Base-by-base conservation (phyloP, 768 basidiomycete species). In the Nevesoporus exiguus region DNA sequence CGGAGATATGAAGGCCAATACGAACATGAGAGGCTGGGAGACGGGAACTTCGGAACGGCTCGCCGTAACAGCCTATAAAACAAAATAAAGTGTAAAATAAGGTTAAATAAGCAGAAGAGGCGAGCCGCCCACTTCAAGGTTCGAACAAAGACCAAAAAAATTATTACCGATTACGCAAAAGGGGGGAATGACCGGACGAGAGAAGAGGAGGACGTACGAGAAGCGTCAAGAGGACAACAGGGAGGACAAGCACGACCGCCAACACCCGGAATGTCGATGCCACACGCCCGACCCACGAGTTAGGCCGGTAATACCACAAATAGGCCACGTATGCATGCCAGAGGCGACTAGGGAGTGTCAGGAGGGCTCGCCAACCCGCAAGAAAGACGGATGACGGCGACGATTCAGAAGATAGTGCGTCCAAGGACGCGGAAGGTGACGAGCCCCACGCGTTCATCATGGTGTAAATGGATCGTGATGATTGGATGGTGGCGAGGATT, bases 191-290 rank as follows among this genome's bases (percentile, higher is more conserved):
- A 29, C 29, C 21, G 31, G 54, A 49, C 19, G 22, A 51, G 13
- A 27, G 5, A 56, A n/a, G n/a, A n/a, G n/a, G 42, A 21, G 52
- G 52, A 74, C 82, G 54, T 73, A 89, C 89, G 52, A 91, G 70
- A 57, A 89, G 74, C 4, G 84, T 86, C 40, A 91, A 72, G 47
- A 85, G 70, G 51, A 85, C 63, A 48, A 88, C 71, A 4, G 79
- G 79, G 17, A 74, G 49, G 54, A 78, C 63, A 52, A 74, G 61
- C 33, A 86, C 21, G 54, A 77, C 69, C 22, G 89, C 85, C 56
- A 90, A 76, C 44, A 89, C 67, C 51, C 88, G 85, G 61, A 79
- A 86, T 7, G 74, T 73, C 37, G 79, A 84, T 17, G 89, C 86
- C 33, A 80, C 74, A 55, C 77, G 80, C 37, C 77, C 80, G 45